Percentiles rank a stretch among this genome's conserved stretches.
phyloP scores from a whole-genome alignment of 1,284 basidiomycete species.

The Takashimella tepidaria region DNA sequence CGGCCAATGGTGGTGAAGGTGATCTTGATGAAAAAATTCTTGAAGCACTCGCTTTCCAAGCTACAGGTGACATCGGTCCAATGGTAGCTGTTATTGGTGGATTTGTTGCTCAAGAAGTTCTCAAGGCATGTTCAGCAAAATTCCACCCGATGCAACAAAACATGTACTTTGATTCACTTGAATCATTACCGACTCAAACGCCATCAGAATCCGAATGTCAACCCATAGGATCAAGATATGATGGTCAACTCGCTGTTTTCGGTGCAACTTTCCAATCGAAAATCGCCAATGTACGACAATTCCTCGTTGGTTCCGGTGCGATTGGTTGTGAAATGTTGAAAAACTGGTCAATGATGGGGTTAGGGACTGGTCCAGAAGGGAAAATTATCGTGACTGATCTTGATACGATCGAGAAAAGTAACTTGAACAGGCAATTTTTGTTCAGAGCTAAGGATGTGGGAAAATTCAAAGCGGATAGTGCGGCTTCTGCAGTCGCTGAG shows the following conservation, averaged over 20 bases:
- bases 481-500: constrained; percentile 82
- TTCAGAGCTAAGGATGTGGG: constrained; percentile 97
- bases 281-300: constrained; percentile 85
- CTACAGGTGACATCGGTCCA: constrained; percentile 86
- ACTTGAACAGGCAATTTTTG: constrained; percentile 96
- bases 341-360: constrained; percentile 99
- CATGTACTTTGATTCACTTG: constrained; percentile 96
- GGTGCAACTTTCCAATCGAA: constrained; percentile 90
- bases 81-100: constrained; percentile 92
- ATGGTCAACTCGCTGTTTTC: constrained; percentile 93
- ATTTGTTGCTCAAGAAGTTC: constrained; percentile 95
- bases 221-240: constrained; percentile 79
- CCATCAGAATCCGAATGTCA: constrained; percentile 83
- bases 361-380: constrained; percentile 75
- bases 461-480: constrained; percentile 96
- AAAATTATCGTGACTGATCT: constrained; percentile 92
- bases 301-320: constrained; percentile 95
- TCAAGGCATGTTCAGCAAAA: constrained; percentile 97
- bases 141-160: constrained; percentile 96
- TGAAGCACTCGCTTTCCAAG: constrained; percentile 85
- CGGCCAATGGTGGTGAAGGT: constrained; percentile 54
- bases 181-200: constrained; percentile 72
- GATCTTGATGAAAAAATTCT: constrained; percentile 72
- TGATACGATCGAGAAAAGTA: constrained; percentile 99
- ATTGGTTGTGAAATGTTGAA: constrained; percentile 99